phyloP scores from a whole-genome alignment of 768 basidiomycete species.

The Russula vinacea region DNA sequence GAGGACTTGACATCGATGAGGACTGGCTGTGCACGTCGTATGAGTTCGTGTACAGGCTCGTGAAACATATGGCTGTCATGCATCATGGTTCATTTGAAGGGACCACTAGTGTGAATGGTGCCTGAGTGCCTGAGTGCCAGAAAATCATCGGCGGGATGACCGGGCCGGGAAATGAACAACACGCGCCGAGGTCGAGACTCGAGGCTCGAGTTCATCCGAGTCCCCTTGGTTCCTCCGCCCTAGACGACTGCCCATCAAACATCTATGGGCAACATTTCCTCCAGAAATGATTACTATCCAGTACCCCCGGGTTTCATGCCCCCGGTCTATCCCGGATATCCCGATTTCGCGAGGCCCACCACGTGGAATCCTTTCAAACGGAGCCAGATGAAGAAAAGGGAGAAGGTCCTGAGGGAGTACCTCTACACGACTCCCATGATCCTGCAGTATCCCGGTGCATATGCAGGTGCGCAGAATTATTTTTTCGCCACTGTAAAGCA shows the following conservation, averaged over 20 bases:
- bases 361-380: slow-evolving; percentile 28
- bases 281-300: slow-evolving; percentile 17
- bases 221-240: neutral
- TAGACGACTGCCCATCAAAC: neutral
- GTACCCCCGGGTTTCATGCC: slow-evolving; percentile 22
- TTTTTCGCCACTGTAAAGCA: neutral
- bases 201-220: neutral
- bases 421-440: slow-evolving; percentile 27
- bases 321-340: slow-evolving; percentile 19
- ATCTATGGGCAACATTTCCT: slow-evolving; percentile 24
- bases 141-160: neutral
- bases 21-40: too few relatives aligned
- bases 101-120: too few relatives aligned
- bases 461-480: slow-evolving; percentile 9
- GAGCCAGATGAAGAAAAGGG: slow-evolving; percentile 23
- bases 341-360: neutral
- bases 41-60: too few relatives aligned
- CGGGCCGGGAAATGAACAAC: slow-evolving; percentile 18
- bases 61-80: too few relatives aligned
- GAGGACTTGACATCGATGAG: too few relatives aligned
- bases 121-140: too few relatives aligned
- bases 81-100: too few relatives aligned
- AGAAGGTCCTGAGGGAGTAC: slow-evolving; percentile 24
- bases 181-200: neutral
- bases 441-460: slow-evolving; percentile 23